These are phyloP conservation scores for Paramyrothecium roridum DNA, from an alignment of 2,329 filamentous ascomycete genomes.

Conservation along the genomic window DNA sequence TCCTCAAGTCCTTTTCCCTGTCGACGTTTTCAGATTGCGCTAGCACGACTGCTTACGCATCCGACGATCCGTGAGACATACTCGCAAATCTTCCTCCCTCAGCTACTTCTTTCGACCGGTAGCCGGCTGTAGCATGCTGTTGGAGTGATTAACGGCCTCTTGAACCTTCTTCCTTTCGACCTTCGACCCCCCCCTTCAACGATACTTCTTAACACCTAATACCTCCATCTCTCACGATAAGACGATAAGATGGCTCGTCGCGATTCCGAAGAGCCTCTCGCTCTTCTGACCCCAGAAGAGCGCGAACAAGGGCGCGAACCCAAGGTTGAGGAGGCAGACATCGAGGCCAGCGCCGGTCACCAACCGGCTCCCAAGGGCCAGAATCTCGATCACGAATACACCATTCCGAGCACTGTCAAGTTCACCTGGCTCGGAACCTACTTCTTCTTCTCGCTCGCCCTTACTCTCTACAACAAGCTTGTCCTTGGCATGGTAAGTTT, in stretches of 20 bases:
- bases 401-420: conserved; percentile 40
- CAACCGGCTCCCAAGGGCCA: conserved; percentile 23
- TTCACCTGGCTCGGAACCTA: conserved; percentile 49
- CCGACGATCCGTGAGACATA: neutral
- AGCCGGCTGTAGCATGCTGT: too few species aligned
- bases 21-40: neutral
- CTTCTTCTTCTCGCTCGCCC: conserved; percentile 43
- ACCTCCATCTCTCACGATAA: neutral
- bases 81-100: too few species aligned
- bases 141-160: too few species aligned
- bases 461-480: conserved; percentile 59
- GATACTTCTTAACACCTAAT: neutral
- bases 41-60: neutral
- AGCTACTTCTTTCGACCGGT: too few species aligned
- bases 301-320: conserved; percentile 23
- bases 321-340: conserved; percentile 24
- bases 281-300: conserved; percentile 26
- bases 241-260: conserved; percentile 26
- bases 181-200: neutral
- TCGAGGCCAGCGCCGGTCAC: conserved; percentile 26
- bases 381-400: conserved; percentile 42
- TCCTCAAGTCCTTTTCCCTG: neutral
- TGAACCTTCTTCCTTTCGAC: too few species aligned
- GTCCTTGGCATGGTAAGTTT: conserved; percentile 48
- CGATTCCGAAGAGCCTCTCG: conserved; percentile 25